Conservation (phyloP, 208 protist species). For the Leishmania aethiopica region DNA sequence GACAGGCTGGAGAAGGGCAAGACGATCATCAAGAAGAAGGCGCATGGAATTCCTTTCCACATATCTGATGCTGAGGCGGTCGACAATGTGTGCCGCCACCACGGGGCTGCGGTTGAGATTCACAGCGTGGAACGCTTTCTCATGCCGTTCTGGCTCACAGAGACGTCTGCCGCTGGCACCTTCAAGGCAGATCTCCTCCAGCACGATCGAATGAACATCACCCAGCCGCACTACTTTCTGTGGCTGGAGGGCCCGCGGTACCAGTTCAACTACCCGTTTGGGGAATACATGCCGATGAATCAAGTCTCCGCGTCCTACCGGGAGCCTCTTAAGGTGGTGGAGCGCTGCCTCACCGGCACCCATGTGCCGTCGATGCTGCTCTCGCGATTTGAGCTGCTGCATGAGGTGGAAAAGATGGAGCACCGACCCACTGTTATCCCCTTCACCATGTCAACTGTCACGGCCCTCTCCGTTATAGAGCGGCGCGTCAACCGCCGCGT, state of each 20-base stretch:
- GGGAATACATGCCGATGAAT: conserved; percentile 80
- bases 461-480: conserved; percentile 78
- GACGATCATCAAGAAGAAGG: conserved; percentile 71
- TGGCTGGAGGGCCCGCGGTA: conserved; percentile 87
- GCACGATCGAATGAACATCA: conserved; percentile 75
- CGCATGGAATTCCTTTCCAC: conserved; percentile 83
- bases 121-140: conserved; percentile 73
- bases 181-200: conserved; percentile 84
- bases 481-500: conserved; percentile 63
- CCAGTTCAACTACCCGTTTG: conserved; percentile 89
- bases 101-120: conserved; percentile 68
- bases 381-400: conserved; percentile 83
- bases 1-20: conserved; percentile 63
- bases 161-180: conserved; percentile 67
- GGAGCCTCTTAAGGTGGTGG: conserved; percentile 69
- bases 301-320: conserved; percentile 86
- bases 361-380: conserved; percentile 91
- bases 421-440: conserved; percentile 67
- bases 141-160: conserved; percentile 87
- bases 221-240: conserved; percentile 76
- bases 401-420: conserved; percentile 73
- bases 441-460: conserved; percentile 89
- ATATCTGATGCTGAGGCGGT: conserved; percentile 74
- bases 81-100: conserved; percentile 78
- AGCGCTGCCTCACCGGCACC: conserved; percentile 69